These are phyloP conservation scores for Avena atlantica DNA, from an alignment of 176 grass and related monocot genomes.

Conservation along the genomic window DNA sequence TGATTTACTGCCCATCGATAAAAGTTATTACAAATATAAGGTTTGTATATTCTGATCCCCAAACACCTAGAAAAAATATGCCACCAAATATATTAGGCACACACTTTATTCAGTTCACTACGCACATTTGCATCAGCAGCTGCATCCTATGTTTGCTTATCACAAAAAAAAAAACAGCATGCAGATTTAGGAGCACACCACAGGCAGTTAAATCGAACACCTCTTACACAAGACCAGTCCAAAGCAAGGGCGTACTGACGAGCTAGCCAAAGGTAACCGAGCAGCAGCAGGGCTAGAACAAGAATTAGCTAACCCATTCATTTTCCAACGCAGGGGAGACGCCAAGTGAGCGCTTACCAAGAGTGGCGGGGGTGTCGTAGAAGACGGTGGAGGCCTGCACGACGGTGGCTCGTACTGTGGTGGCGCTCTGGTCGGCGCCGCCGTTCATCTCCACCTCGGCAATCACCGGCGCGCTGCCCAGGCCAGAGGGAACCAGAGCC, in stretches of 20 bases:
- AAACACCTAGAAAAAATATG: background rate
- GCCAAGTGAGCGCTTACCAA: constrained; percentile 32
- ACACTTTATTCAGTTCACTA: background rate
- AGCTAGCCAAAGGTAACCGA: background rate
- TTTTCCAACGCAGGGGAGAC: background rate
- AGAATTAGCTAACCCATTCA: background rate
- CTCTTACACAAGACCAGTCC: background rate
- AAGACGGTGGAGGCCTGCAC: constrained; percentile 94
- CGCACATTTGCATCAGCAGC: background rate
- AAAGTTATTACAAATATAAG: background rate
- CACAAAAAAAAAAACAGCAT: background rate
- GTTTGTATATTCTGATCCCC: background rate
- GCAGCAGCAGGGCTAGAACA: background rate
- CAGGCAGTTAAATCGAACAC: constrained; percentile 37
- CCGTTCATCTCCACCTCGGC: constrained; percentile 88
- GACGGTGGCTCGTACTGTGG: constrained; percentile 79
- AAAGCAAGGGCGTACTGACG: background rate
- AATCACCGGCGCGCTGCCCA: constrained; percentile 58
- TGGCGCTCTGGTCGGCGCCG: constrained; percentile 54
- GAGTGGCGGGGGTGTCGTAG: constrained; percentile 88
- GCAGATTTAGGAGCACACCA: background rate
- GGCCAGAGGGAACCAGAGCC: constrained; percentile 55
- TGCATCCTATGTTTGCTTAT: background rate
- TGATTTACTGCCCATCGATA: background rate
- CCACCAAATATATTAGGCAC: background rate